Percentiles rank a stretch among this genome's conserved stretches.
Evolutionary conservation across 2,329 filamentous ascomycete genomes (phyloP).

Genomic region (Phaeosphaeria sp.): DNA sequence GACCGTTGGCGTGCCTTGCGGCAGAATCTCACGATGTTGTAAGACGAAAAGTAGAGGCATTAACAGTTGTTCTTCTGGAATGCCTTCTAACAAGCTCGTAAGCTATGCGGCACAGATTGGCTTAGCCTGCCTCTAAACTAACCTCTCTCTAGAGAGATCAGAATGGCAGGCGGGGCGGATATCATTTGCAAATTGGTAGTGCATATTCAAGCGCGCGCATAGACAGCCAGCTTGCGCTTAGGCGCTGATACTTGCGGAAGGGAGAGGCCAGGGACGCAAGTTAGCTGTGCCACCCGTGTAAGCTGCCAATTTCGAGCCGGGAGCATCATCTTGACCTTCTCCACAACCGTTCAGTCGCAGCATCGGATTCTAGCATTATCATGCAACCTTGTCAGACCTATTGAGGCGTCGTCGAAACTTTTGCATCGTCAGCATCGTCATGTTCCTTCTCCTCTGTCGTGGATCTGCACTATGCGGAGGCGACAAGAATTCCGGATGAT

Average conservation of each 20-base stretch:
- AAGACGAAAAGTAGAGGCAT: background rate
- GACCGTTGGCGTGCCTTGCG: background rate
- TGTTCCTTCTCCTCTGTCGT: background rate
- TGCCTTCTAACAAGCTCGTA: background rate
- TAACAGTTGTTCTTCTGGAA: background rate
- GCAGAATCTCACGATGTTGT: background rate
- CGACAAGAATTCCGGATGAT: background rate
- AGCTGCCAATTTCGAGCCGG: background rate
- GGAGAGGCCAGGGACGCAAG: background rate
- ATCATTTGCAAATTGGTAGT: slow-evolving; percentile 2
- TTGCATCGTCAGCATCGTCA: background rate
- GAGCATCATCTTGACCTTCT: background rate
- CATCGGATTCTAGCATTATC: background rate
- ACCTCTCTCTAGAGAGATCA: background rate
- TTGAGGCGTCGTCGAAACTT: background rate
- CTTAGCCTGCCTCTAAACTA: background rate
- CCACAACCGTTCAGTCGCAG: background rate
- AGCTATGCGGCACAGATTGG: slow-evolving; percentile 1
- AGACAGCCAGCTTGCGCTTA: background rate
- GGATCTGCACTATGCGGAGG: background rate
- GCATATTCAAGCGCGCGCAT: slow-evolving; percentile 3
- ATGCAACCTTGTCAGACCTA: background rate
- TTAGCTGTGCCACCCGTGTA: background rate
- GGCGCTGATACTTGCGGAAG: background rate
- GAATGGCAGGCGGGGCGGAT: background rate